Evolutionary conservation across 2,329 filamentous ascomycete species (phyloP).

Genomic region (Arachnomyces sp.): DNA sequence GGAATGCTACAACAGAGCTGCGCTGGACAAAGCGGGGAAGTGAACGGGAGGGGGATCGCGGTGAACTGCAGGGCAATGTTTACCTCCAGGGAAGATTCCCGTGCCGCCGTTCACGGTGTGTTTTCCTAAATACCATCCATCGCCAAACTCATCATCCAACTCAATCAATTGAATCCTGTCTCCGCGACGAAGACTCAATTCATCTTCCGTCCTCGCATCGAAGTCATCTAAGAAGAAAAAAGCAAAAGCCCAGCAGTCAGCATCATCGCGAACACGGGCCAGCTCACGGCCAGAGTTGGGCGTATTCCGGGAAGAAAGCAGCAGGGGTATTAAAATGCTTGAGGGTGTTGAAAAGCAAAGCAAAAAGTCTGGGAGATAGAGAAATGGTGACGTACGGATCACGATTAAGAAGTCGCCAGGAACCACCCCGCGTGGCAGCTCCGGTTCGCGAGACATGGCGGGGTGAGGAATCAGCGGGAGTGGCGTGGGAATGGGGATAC

Average conservation of each 20-base stretch:
- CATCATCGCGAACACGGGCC: background rate
- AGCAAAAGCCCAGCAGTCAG: conserved; percentile 5
- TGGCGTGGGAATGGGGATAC: too few species aligned
- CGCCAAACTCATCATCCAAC: conserved; percentile 58
- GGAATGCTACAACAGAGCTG: background rate
- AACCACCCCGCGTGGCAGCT: conserved; percentile 28
- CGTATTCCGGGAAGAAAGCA: conserved; percentile 6
- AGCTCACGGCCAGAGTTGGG: too few species aligned
- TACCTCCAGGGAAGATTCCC: conserved; percentile 43
- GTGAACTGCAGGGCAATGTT: conserved; percentile 2
- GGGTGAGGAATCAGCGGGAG: background rate
- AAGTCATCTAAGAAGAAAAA: conserved; percentile 68
- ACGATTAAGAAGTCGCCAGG: conserved; percentile 38
- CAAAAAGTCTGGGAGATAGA: conserved; percentile 3
- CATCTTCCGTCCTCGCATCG: conserved; percentile 80
- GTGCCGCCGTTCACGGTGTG: conserved; percentile 34
- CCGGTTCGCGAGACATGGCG: conserved; percentile 24
- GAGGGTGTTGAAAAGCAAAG: conserved; percentile 5
- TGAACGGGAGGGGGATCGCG: background rate
- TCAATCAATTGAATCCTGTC: conserved; percentile 57
- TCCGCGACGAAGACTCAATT: conserved; percentile 76
- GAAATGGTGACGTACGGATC: conserved; percentile 32
- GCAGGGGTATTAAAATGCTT: conserved; percentile 7
- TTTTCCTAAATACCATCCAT: conserved; percentile 57
- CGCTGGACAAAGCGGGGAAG: background rate